phyloP scores from a whole-genome alignment of 75 land plant genomes.

The Cupressus sempervirens region DNA sequence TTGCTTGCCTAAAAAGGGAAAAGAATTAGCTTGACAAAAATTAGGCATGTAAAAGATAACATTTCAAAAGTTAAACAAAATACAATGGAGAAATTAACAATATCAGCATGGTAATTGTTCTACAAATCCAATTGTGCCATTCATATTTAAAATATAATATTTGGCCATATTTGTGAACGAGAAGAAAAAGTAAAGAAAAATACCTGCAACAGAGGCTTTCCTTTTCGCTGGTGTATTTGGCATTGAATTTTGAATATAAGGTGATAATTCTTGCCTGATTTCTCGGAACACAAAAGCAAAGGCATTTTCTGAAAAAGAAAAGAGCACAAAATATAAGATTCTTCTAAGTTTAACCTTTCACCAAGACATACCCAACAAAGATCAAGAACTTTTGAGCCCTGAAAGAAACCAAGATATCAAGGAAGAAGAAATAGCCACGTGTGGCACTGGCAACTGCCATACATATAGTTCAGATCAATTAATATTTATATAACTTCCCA shows the following conservation, averaged over 20 bases:
- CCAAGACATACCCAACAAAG: not conserved
- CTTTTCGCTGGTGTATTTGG: slow-evolving; percentile 41
- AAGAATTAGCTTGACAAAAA: not conserved
- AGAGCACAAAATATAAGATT: not conserved
- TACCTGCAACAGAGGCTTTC: slow-evolving; percentile 38
- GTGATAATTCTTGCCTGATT: slow-evolving; percentile 19
- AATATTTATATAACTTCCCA: not conserved
- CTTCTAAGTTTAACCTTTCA: not conserved
- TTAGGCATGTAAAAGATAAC: not conserved
- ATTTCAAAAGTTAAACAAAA: too few relatives aligned
- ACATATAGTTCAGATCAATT: not conserved
- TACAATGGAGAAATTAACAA: not conserved
- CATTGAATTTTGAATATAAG: slow-evolving; percentile 16
- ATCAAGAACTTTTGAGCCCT: not conserved
- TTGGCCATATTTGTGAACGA: not conserved
- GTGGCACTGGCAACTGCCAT: too few relatives aligned
- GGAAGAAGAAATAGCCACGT: not conserved
- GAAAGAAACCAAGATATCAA: not conserved
- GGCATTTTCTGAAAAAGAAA: slow-evolving; percentile 51
- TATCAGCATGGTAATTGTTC: not conserved
- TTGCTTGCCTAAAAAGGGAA: not conserved
- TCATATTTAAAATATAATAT: not conserved
- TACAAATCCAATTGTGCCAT: not conserved
- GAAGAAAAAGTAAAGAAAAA: not conserved
- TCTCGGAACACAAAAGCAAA: slow-evolving; percentile 89